Base-by-base conservation (phyloP, 257 asterid species). In the Rhazya stricta region DNA sequence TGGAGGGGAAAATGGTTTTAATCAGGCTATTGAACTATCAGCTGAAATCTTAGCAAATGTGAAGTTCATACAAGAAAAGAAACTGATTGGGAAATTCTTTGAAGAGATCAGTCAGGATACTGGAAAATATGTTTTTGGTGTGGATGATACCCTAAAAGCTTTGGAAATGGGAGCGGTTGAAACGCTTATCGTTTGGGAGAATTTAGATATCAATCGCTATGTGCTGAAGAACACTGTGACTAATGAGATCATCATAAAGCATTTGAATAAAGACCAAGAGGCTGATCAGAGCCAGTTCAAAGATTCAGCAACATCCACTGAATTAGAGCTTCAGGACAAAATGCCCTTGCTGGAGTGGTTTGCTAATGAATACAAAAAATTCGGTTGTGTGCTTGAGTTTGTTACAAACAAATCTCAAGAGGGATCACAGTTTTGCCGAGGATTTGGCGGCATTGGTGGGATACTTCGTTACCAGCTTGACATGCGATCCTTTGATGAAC, bases 381-480 rank as follows among this genome's bases (percentile, higher is more conserved):
- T 84, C 29, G 88, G 88, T 72, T 84, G 88, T 71, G 67, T 66
- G 36, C 84, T 84, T 37, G 88, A 84, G 75, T 84, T 84, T 82
- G 88, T 84, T 23, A 84, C 86, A 9, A 84, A 84, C 61, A 79
- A 81, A 43, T 84, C 88, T 32, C 88, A 84, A 69, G 86, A 84
- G 77, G 86, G 88, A 4, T 82, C 88, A 42, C 88, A 84, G 72
- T 84, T 84, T 73, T 84, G 86, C 76, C 72, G 88, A 79, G 88
- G 88, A 37, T 84, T 84, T 69, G 88, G 88, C 67, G 88, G 88
- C 66, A 84, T 84, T 78, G 88, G 88, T 25, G 88, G 88, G 74
- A 74, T 82, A 39, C 84, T 84, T 74, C 84, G 88, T 4, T 82
- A 84, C 86, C 88, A 84, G 83, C 84, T 82, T 79, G 88, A 84